phyloP scores from a whole-genome alignment of 768 basidiomycete genomes.

The Grammothele lineata region DNA sequence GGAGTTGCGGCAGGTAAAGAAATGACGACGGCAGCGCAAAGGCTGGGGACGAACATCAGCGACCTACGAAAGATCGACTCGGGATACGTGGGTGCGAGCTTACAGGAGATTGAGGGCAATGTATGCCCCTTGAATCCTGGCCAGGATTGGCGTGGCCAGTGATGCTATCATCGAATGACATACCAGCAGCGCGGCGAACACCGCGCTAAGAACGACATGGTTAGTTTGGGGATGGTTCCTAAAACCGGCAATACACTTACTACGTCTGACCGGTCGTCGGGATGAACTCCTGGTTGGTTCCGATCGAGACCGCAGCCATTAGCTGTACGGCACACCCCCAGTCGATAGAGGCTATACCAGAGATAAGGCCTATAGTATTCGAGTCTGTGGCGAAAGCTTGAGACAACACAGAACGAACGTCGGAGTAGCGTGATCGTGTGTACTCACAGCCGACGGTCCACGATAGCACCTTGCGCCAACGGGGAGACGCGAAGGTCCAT shows the following conservation, averaged over 20 bases:
- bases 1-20: slow-evolving; percentile 64
- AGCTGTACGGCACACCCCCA: slow-evolving; percentile 38
- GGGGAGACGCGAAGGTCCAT: slow-evolving; percentile 24
- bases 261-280: slow-evolving; percentile 25
- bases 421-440: too few relatives aligned
- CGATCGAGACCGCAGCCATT: slow-evolving; percentile 35
- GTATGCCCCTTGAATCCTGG: slow-evolving; percentile 31
- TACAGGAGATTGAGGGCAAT: slow-evolving; percentile 34
- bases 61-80: too few relatives aligned
- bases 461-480: slow-evolving; percentile 31
- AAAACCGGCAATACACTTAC: slow-evolving; percentile 11
- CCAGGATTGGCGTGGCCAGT: slow-evolving; percentile 29
- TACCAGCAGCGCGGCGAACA: slow-evolving; percentile 30
- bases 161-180: slow-evolving; percentile 30
- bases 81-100: slow-evolving; percentile 12
- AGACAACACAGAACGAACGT: too few relatives aligned
- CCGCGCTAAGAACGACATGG: slow-evolving; percentile 23
- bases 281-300: slow-evolving; percentile 21
- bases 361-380: slow-evolving; percentile 34
- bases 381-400: slow-evolving; percentile 23
- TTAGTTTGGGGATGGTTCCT: too few relatives aligned
- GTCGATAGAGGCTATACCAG: slow-evolving; percentile 29
- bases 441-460: slow-evolving; percentile 38
- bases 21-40: slow-evolving; percentile 30
- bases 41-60: too few relatives aligned